Percentiles rank a stretch among this genome's conserved stretches.
Evolutionary conservation across 805 yeast species (phyloP).

Genomic region (Sugiyamaella americana): DNA sequence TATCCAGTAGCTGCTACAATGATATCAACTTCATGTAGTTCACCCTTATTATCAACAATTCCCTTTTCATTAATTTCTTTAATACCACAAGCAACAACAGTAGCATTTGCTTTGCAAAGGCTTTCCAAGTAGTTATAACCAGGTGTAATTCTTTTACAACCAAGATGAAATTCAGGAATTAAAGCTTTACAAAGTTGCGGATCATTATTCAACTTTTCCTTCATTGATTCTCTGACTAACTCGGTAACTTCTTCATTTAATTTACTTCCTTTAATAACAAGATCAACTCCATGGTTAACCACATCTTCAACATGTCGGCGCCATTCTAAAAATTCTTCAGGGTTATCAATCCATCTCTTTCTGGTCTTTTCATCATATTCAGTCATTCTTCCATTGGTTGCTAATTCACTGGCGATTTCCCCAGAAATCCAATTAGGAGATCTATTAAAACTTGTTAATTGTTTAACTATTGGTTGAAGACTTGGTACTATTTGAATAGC

Average conservation of each 20-base stretch:
- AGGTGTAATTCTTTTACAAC: conserved; percentile 23
- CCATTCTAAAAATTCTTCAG: conserved; percentile 6
- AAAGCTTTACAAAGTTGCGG: conserved; percentile 12
- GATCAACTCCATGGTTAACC: conserved; percentile 2
- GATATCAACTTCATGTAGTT: conserved; percentile 22
- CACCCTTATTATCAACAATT: conserved; percentile 25
- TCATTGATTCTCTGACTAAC: not conserved
- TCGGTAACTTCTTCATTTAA: not conserved
- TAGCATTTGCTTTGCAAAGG: conserved; percentile 20
- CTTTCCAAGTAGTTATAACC: conserved; percentile 23
- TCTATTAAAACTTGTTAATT: conserved; percentile 21
- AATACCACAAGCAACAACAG: conserved; percentile 15
- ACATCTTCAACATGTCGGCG: conserved; percentile 5
- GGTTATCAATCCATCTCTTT: conserved; percentile 3
- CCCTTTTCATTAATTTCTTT: conserved; percentile 14
- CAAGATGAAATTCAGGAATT: conserved; percentile 21
- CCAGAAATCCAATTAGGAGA: conserved; percentile 19
- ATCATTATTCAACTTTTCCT: conserved; percentile 3
- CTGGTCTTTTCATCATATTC: not conserved
- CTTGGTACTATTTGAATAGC: conserved; percentile 32
- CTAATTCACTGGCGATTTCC: not conserved
- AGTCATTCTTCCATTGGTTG: not conserved
- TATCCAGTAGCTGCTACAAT: conserved; percentile 17
- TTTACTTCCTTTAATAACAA: not conserved
- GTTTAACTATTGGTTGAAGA: conserved; percentile 21